Conservation (phyloP, 2,329 filamentous ascomycete species). For the Fusarium sp. region DNA sequence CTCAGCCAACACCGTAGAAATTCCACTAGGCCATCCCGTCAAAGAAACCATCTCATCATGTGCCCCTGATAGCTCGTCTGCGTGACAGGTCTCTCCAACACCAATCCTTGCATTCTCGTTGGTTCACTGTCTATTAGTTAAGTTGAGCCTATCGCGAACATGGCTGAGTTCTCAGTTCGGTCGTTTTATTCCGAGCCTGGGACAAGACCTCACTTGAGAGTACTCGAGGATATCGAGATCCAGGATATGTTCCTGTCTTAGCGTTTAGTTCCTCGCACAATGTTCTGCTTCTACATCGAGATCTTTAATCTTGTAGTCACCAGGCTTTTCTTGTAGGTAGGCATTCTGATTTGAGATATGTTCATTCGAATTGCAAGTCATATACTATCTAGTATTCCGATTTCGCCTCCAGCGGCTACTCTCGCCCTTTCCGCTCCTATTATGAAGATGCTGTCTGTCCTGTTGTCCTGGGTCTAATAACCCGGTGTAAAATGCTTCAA, state of each 20-base stretch:
- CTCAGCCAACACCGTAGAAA: not conserved
- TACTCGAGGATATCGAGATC: not conserved
- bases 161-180: not conserved
- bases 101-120: constrained; percentile 1
- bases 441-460: constrained; percentile 25
- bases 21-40: constrained; percentile 2
- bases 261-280: not conserved
- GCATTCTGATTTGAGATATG: not conserved
- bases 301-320: not conserved
- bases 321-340: not conserved
- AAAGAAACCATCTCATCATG: constrained; percentile 23
- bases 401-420: constrained; percentile 30
- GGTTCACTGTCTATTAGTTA: constrained; percentile 1
- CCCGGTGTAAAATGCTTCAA: constrained; percentile 28
- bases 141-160: not conserved
- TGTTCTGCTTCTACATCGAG: not conserved
- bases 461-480: constrained; percentile 33
- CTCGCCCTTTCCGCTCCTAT: constrained; percentile 20
- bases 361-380: constrained; percentile 17
- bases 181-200: not conserved
- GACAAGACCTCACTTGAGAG: not conserved
- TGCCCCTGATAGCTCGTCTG: constrained; percentile 16
- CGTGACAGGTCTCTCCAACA: constrained; percentile 13
- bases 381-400: constrained; percentile 28
- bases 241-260: not conserved